Evolutionary conservation across 257 asterid species (phyloP).

Genomic region (Fraxinus quadrangulata): DNA sequence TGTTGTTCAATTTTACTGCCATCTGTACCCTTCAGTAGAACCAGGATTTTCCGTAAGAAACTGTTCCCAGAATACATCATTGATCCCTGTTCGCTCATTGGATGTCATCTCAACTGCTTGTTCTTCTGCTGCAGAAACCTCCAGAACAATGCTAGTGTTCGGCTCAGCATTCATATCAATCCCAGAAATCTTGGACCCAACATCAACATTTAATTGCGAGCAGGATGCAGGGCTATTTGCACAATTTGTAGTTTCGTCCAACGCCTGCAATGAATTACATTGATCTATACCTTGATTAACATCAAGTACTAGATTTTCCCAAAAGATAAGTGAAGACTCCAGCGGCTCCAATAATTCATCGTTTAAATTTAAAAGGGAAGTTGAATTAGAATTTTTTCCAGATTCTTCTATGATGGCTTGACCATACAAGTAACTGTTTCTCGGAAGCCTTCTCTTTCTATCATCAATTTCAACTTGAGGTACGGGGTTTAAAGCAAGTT

Average conservation of each 20-base stretch:
- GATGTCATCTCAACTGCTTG: constrained; percentile 35
- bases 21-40: constrained; percentile 41
- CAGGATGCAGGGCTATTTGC: constrained; percentile 61
- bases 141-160: constrained; percentile 31
- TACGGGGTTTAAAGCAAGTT: constrained; percentile 37
- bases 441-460: constrained; percentile 73
- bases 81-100: constrained; percentile 58
- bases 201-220: constrained; percentile 50
- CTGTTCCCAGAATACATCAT: constrained; percentile 93
- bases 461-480: constrained; percentile 47
- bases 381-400: constrained; percentile 37
- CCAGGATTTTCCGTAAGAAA: constrained; percentile 93
- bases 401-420: constrained; percentile 42
- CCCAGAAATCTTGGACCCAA: constrained; percentile 40
- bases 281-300: constrained; percentile 41
- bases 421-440: constrained; percentile 44
- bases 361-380: constrained; percentile 45
- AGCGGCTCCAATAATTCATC: constrained; percentile 55
- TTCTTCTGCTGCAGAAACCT: constrained; percentile 38
- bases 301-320: constrained; percentile 61
- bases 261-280: constrained; percentile 40
- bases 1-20: constrained; percentile 54
- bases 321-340: constrained; percentile 59
- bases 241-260: constrained; percentile 50
- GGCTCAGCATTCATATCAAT: constrained; percentile 76